A percentile compares a stretch with the other conserved stretches of the same genome.
These are phyloP conservation scores for Mastigamoeba balamuthi DNA, from an alignment of 78 protist species.

Conservation along the genomic window DNA sequence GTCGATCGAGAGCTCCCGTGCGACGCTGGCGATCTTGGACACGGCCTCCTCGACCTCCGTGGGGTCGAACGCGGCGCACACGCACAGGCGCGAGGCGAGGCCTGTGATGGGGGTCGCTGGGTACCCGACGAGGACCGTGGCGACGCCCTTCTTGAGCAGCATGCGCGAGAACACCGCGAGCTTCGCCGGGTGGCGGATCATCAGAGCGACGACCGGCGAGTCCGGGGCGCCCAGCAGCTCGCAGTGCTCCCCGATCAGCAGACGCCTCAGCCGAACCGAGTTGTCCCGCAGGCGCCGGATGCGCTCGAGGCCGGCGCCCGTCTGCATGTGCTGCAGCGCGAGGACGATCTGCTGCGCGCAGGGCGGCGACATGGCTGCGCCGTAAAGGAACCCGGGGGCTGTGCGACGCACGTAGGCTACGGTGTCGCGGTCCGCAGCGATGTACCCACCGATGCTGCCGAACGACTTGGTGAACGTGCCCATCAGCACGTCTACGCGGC, in stretches of 20 bases:
- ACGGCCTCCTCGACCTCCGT: too few species aligned
- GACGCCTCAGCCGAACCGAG: conserved; percentile 56
- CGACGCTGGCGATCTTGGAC: too few species aligned
- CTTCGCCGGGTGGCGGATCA: conserved; percentile 86
- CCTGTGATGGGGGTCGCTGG: conserved; percentile 98
- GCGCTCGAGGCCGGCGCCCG: conserved; percentile 47
- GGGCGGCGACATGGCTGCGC: conserved; percentile 65
- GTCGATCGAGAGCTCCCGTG: too few species aligned
- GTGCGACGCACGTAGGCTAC: conserved; percentile 37
- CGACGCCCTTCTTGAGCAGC: conserved; percentile 64
- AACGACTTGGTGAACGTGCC: conserved; percentile 99
- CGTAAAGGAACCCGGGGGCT: conserved; percentile 38
- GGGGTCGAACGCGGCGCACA: too few species aligned
- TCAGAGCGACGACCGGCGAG: conserved; percentile 92
- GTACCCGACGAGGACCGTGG: conserved; percentile 96
- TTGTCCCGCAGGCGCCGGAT: conserved; percentile 61
- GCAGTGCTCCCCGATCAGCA: conserved; percentile 20
- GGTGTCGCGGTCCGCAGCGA: conserved; percentile 51
- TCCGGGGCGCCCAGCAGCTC: conserved; percentile 69
- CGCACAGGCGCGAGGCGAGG: too few species aligned
- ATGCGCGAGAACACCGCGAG: conserved; percentile 67
- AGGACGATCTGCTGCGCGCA: conserved; percentile 51
- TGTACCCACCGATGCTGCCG: conserved; percentile 92
- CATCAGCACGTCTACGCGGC: conserved; percentile 94
- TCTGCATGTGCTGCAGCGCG: conserved; percentile 23